These are phyloP conservation scores for Candida sojae DNA, from an alignment of 1,139 yeast species.

Conservation along the genomic window DNA sequence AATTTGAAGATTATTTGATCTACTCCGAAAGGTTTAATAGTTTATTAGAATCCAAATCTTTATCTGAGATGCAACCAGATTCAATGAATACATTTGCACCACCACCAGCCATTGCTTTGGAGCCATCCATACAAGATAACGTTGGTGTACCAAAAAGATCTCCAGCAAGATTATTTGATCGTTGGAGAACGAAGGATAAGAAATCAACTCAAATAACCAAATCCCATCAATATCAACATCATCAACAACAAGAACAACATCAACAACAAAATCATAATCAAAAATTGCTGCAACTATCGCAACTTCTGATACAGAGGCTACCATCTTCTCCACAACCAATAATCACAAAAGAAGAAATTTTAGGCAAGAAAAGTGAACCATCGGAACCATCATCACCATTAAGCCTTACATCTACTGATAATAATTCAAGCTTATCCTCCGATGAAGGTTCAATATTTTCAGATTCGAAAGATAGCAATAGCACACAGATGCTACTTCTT, in stretches of 20 bases:
- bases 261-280: neutral
- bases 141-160: slow-evolving; percentile 20
- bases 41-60: neutral
- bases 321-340: neutral
- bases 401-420: neutral
- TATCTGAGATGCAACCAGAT: neutral
- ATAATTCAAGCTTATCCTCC: neutral
- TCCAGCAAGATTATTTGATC: slow-evolving; percentile 18
- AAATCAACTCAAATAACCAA: neutral
- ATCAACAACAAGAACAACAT: no score
- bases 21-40: slow-evolving; percentile 2
- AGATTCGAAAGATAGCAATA: slow-evolving; percentile 1
- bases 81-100: slow-evolving; percentile 1
- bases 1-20: slow-evolving; percentile 12
- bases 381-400: slow-evolving; percentile 7
- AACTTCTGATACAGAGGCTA: neutral
- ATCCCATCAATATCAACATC: neutral
- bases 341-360: slow-evolving; percentile 1
- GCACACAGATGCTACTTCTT: slow-evolving; percentile 3
- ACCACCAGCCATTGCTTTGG: slow-evolving; percentile 3
- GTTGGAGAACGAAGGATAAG: slow-evolving; percentile 7
- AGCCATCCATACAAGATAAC: neutral
- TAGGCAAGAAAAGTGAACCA: neutral
- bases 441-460: slow-evolving; percentile 7
- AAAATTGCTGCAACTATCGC: neutral